phyloP scores from a whole-genome alignment of 495 filamentous ascomycete genomes.

The Penicillium goetzii region DNA sequence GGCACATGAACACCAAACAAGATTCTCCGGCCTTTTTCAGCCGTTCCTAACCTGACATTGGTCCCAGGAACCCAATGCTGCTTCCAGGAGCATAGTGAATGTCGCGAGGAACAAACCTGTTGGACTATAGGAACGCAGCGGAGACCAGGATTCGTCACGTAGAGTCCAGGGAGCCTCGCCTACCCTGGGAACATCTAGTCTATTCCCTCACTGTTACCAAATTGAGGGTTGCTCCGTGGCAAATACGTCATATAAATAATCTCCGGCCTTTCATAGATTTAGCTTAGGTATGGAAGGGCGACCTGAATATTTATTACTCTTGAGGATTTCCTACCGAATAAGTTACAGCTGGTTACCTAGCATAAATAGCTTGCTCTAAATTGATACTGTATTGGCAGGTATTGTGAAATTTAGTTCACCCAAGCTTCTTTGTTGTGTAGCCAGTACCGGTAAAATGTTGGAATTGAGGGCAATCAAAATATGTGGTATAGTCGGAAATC shows the following conservation, averaged over 20 bases:
- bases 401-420: slow-evolving; percentile 6
- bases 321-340: slow-evolving; percentile 7
- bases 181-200: slow-evolving; percentile 9
- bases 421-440: slow-evolving; percentile 5
- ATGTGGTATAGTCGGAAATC: slow-evolving; percentile 8
- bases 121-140: slow-evolving; percentile 4
- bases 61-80: slow-evolving; percentile 2
- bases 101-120: slow-evolving; percentile 7
- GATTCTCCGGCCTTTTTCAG: slow-evolving; percentile 1
- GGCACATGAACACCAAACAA: neutral
- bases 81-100: slow-evolving; percentile 6
- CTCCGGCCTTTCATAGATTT: slow-evolving; percentile 8
- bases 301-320: slow-evolving; percentile 6
- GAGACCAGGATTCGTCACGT: slow-evolving; percentile 6
- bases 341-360: slow-evolving; percentile 2
- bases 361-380: slow-evolving; percentile 3
- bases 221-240: slow-evolving; percentile 7
- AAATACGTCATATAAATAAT: slow-evolving; percentile 7
- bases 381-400: slow-evolving; percentile 6
- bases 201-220: slow-evolving; percentile 7
- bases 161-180: slow-evolving; percentile 6
- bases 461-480: slow-evolving; percentile 7
- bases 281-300: neutral
- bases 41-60: slow-evolving; percentile 1
- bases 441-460: slow-evolving; percentile 7